Evolutionary conservation across 768 basidiomycete species (phyloP), one percentile per base, ranked within the genome.

Genomic region (Boletus rubropictus): DNA sequence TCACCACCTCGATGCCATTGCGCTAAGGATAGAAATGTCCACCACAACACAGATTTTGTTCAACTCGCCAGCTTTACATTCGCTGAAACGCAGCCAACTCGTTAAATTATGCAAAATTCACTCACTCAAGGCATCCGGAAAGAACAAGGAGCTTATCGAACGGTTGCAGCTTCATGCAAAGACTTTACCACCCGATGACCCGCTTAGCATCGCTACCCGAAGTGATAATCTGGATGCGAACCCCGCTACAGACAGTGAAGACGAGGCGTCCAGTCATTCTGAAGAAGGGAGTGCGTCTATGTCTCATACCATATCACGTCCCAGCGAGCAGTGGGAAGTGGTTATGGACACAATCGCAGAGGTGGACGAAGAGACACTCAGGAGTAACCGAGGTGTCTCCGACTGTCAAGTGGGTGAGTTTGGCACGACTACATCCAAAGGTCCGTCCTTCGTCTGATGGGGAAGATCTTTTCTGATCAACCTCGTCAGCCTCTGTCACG

Each of bases 61-160:
- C 68, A 88, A 91, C 65, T 88, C 88, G 4, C 86, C 89, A 0
- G 89, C 89, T 2, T 66, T 92, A 24, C 80, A 89, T 60, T 84
- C 87, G 18, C 77, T 92, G 35, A 89, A 88, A 61, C 84, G 89
- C 40, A 82, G 86, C 38, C 89, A 92, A 59, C 84, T 91, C 35
- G 75, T 88, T 44, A 87, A 86, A 52, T 74, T 92, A 42, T 92
- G 89, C 79, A 90, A 90, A 65, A 77, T 82, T 25, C 86, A 92
- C 62, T 73, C 79, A 0, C 72, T 92, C 60, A 89, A 87, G 65
- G 88, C 85, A 0, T 74, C 76, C 15, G 89, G 89, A 17, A 91
- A 90, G 76, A 91, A 84, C 56, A 63, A 68, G 4, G 86, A 90
- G 5, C 73, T 92, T 49, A 75, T 92, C 52, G 72, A 80, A 31